Conservation (phyloP, 2,329 filamentous ascomycete species). For the Calonectria naviculata region DNA sequence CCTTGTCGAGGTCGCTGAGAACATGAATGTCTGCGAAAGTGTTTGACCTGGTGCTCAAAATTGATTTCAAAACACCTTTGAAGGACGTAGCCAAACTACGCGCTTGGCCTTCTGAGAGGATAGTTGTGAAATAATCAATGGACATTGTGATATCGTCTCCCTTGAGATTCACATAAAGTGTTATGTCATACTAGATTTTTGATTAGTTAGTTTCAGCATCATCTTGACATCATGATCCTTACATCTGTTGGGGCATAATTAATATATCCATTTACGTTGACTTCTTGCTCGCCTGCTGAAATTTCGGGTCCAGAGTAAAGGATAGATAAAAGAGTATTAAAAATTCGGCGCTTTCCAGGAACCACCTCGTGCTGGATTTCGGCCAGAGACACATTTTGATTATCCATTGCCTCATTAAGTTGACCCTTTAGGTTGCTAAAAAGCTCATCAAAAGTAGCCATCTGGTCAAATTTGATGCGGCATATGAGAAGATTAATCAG, state of each 20-base stretch:
- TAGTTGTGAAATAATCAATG: neutral
- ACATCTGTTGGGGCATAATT: constrained; percentile 5
- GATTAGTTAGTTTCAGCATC: neutral
- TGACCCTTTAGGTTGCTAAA: constrained; percentile 8
- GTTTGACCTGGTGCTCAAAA: neutral
- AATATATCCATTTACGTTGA: neutral
- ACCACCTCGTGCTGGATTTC: constrained; percentile 1
- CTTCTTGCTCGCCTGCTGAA: neutral
- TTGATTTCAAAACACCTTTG: neutral
- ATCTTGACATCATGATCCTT: neutral
- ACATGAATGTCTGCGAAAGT: neutral
- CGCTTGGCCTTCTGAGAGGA: neutral
- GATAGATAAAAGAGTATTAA: constrained; percentile 2
- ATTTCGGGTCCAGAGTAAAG: neutral
- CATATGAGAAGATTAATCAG: constrained; percentile 31
- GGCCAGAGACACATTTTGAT: neutral
- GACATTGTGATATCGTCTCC: neutral
- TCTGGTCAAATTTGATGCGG: neutral
- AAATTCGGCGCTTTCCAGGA: constrained; percentile 5
- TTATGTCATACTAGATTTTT: neutral
- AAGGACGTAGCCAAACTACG: neutral
- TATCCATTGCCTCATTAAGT: constrained; percentile 5
- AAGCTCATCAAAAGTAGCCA: constrained; percentile 43
- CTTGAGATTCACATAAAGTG: neutral
- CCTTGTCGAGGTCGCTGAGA: neutral